Evolutionary conservation across 1,284 basidiomycete genomes (phyloP), one percentile per base, ranked within the genome.

Genomic region (Malassezia sp.): DNA sequence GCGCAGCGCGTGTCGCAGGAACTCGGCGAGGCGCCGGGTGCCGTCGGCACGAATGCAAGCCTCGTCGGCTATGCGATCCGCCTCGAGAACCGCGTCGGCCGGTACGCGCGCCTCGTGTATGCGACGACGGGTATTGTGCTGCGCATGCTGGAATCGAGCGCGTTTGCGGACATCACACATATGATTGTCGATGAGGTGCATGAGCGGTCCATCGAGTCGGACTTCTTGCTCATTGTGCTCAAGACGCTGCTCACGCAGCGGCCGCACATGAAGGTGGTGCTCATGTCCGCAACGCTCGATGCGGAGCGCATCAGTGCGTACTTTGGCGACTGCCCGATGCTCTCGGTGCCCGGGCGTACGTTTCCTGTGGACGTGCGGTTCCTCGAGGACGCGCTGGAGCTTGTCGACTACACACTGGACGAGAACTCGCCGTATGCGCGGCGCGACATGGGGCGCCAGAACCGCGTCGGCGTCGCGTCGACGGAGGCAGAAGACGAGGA

Each of bases 261-360:
- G 18, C 79, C 81, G 35, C 82, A 91, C 60, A 75, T 99, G 39
- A 91, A 86, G 72, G 80, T 99, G 24, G 80, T 97, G 26, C 77
- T 97, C 44, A 99, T 99, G 93, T 95, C 89, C 20, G 93, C 93
- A 0, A 99, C 93, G 0, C 77, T 96, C 23, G 88, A 99, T 63
- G 84, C 70, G 15, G 84, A 90, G 51, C 91, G 95, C 72, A 82
- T 97, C 41, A 86, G 89, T n/a, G 74, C 73, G 18, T 97, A 85
- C 72, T 96, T 97, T 67, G 86, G 84, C 17, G 81, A 81, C 21
- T 95, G 90, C 67, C 88, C 89, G 0, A 80, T 82, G 21, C 35
- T 70, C 18, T 38, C 54, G 1, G 85, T 99, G 14, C 91, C 91
- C 7, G 93, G 93, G 2, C 79, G 93, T n/a, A 96, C 90, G 0